Base-by-base conservation (phyloP, 2,329 filamentous ascomycete species). In the Scedosporium aurantiacum region DNA sequence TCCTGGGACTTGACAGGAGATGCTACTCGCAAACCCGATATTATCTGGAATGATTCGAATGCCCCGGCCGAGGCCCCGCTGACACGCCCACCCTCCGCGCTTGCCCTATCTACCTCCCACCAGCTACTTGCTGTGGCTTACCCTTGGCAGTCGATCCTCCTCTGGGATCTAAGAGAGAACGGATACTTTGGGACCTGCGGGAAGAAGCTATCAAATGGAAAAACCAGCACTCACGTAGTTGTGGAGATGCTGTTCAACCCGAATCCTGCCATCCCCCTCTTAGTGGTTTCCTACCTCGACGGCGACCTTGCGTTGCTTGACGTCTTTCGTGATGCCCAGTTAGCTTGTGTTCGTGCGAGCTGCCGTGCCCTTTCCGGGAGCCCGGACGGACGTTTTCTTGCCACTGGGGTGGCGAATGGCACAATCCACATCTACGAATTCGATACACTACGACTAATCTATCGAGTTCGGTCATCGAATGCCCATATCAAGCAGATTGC, bases 91-190 rank as follows among this genome's bases (percentile, higher is more conserved):
- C 68, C 70, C 6, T 62, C 60, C 32, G 64, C 68, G 21, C 62
- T 71, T 23, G 61, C 71, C 16, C 63, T 74, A 47, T 70, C 70
- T 6, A 56, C 64, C 12, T 65, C 61, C 40, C 69, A 72, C 47
- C 61, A 66, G 43, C 70, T 74, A 66, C 61, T 75, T 25, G 72
- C 72, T 37, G 66, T 71, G 7, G 69, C 70, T 10, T 72, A 74
- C 60, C 66, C 62, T 18, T 65, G 69, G 50, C 63, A 66, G 28
- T 68, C 71, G 3, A 70, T 74, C 50, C 68, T 63, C 5, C 63
- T 75, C 14, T 76, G 71, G 72, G 70, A 74, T 54, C 63, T 74
- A n/a, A 65, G 67, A 50, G 68, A 69, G 54, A 65, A 71, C 40
- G 60, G 62, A 5, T 71, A 68, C 60, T 65, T 65, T 56, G 72